Evolutionary conservation across 345 rosid genomes (phyloP).

Genomic region (Bretschneidera sinensis): DNA sequence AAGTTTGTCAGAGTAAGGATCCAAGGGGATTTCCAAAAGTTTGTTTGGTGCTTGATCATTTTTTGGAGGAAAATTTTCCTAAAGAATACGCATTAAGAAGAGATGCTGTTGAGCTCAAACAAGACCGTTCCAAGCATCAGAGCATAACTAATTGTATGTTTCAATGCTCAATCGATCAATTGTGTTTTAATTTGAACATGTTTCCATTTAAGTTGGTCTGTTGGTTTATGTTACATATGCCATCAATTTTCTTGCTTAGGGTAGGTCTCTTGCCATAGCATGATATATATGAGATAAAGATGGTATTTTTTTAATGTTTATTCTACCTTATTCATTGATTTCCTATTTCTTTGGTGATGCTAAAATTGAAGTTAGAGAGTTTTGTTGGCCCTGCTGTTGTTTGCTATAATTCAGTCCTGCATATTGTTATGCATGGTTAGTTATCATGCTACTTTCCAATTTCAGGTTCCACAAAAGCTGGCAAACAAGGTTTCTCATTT

Average conservation of each 20-base stretch:
- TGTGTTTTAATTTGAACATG: background rate
- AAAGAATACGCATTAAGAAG: slow-evolving; percentile 56
- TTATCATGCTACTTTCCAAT: background rate
- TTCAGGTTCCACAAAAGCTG: slow-evolving; percentile 35
- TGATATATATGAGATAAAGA: background rate
- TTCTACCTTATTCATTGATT: background rate
- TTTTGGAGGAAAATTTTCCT: slow-evolving; percentile 50
- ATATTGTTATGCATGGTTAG: background rate
- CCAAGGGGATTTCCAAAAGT: slow-evolving; percentile 59
- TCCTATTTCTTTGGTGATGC: background rate
- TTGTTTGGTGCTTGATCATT: slow-evolving; percentile 59
- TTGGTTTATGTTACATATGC: background rate
- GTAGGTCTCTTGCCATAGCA: background rate
- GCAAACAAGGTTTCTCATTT: slow-evolving; percentile 14
- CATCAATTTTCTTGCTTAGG: background rate
- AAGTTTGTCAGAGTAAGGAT: slow-evolving; percentile 52
- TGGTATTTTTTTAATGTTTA: background rate
- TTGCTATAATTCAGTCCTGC: background rate
- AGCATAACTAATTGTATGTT: slow-evolving; percentile 30
- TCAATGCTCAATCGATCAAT: background rate
- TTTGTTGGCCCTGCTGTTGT: background rate
- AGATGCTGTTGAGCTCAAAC: slow-evolving; percentile 29
- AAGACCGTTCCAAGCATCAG: slow-evolving; percentile 17
- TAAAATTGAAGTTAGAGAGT: background rate
- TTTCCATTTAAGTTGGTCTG: background rate